Evolutionary conservation across 805 yeast genomes (phyloP).

Genomic region (Komagataella pseudopastoris): DNA sequence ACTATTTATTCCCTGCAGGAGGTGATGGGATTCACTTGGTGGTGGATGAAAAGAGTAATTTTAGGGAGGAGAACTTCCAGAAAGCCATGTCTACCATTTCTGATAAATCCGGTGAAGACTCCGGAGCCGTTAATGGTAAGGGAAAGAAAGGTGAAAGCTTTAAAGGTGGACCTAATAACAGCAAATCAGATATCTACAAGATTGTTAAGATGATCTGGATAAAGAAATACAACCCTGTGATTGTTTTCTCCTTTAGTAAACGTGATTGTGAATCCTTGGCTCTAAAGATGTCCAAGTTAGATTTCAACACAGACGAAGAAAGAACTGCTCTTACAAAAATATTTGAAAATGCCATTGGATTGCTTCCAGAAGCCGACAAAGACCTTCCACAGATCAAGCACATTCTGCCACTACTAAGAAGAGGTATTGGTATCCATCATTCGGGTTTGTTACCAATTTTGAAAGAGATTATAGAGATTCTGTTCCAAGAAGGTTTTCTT

Average conservation of each 20-base stretch:
- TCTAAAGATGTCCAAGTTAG: constrained; percentile 87
- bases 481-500: constrained; percentile 91
- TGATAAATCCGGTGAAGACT: constrained; percentile 75
- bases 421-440: constrained; percentile 98
- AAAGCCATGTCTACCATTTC: constrained; percentile 94
- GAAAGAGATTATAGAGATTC: constrained; percentile 88
- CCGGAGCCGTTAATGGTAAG: constrained; percentile 43
- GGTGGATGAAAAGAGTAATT: constrained; percentile 92
- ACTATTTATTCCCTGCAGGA: constrained; percentile 94
- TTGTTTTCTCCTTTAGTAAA: constrained; percentile 95
- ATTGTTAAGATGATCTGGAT: constrained; percentile 97
- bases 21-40: constrained; percentile 97
- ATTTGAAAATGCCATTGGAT: constrained; percentile 77
- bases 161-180: constrained; percentile 77
- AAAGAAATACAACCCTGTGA: constrained; percentile 93
- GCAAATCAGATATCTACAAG: constrained; percentile 80
- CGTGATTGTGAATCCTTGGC: constrained; percentile 95
- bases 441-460: constrained; percentile 89
- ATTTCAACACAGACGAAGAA: constrained; percentile 89
- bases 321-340: constrained; percentile 83
- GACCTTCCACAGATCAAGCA: constrained; percentile 92
- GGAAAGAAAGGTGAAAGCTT: constrained; percentile 70
- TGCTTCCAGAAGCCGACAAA: constrained; percentile 81
- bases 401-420: constrained; percentile 72
- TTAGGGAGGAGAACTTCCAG: constrained; percentile 95